Base-by-base conservation (phyloP, 257 asterid genomes). In the Capsicum pubescens region DNA sequence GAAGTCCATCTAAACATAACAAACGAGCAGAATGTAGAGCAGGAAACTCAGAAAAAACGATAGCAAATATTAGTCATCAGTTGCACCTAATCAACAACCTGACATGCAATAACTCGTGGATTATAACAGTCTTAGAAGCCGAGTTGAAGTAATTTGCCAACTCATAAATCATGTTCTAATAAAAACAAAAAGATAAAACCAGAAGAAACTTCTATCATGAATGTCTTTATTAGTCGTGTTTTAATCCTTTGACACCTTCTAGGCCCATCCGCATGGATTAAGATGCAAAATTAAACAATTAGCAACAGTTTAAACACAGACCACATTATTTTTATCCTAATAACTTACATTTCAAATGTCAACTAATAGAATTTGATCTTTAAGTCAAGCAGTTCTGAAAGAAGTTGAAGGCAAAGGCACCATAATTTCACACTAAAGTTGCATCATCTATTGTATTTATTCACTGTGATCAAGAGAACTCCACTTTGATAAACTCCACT, bases 281-380 rank as follows among this genome's bases (percentile, higher is more conserved):
- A 36, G 9, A 68, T 39, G 21, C 6, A 7, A 21, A 68, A 39
- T 68, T 39, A 68, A 39, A 16, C 17, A 68, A 39, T 36, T 68
- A 68, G 76, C 13, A 39, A 68, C 52, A 14, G 12, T 39, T 36
- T 15, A 68, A 68, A 36, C 52, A 36, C 76, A 68, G 76, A 36
- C 76, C 76, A 68, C 50, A 67, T 16, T 64, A 64, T 32, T 64
- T 6, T 64, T 64, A 15, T 67, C 74, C 74, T 67, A 67, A 67
- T 36, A 36, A 36, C 26, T 64, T 10, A 5, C 8, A 16, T 11
- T 64, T 64, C 3, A 64, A 64, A 1, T 68, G 26, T 39, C 54
- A 68, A 67, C 26, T 36, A 36, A 67, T 15, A 35, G 21, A 67
- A 17, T 6, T 15, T 67, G 14, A 67, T 67, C 74, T 36, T 35